Base-by-base conservation (phyloP, 192 early-diverging fungal genomes). In the Entophlyctis luteolus region DNA sequence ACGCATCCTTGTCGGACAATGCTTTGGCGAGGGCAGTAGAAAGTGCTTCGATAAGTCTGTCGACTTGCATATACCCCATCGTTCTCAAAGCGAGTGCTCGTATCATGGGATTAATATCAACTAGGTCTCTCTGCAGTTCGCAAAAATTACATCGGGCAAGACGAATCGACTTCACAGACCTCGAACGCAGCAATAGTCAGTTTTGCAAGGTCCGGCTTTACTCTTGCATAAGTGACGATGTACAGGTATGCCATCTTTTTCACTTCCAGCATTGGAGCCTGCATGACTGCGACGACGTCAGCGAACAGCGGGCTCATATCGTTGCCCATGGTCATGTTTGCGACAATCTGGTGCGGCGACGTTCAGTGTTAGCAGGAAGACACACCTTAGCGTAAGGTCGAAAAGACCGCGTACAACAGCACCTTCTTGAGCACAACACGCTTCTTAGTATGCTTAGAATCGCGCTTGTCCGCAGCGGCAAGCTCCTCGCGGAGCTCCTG, bases 321-420 rank as follows among this genome's bases (percentile, higher is more conserved):
- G 70, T 99, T 99, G 63, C 96, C 96, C 33, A 99, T 92, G 6
- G 96, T 99, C 96, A 99, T 99, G 77, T 99, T 99, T 45, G 96
- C 96, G 74, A 99, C 98, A 47, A 99, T 96, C 74, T 94, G 29
- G 34, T 27, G 10, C 50, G 50, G 12, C 12, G 12, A n/a, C 23
- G 16, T 12, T 53, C 20, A 53, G n/a, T n/a, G n/a, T n/a, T n/a
- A n/a, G n/a, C n/a, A n/a, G n/a, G n/a, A n/a, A n/a, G n/a, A n/a
- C n/a, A n/a, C n/a, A n/a, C n/a, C n/a, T n/a, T n/a, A n/a, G n/a
- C n/a, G n/a, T n/a, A n/a, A n/a, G n/a, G n/a, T n/a, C n/a, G n/a
- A n/a, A n/a, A n/a, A n/a, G n/a, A n/a, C n/a, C n/a, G n/a, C n/a
- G n/a, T n/a, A n/a, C n/a, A n/a, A n/a, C n/a, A n/a, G n/a, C n/a